Evolutionary conservation across 768 basidiomycete species (phyloP).

Genomic region (Amanita thiersii): DNA sequence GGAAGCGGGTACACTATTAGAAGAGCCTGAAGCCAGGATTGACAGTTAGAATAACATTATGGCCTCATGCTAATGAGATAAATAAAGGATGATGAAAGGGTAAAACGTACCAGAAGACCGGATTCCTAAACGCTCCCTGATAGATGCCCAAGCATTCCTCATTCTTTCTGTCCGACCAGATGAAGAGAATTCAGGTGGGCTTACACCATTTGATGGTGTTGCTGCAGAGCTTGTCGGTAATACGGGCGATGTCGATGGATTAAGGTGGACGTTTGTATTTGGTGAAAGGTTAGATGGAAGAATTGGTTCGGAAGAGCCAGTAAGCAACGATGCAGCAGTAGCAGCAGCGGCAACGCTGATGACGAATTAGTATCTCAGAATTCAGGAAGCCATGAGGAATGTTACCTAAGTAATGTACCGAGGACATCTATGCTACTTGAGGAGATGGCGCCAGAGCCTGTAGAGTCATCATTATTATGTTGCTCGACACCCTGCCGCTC

Average conservation of each 20-base stretch:
- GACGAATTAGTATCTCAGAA: neutral
- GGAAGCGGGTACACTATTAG: neutral
- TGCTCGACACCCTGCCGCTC: constrained; percentile 12
- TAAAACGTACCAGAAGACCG: constrained; percentile 20
- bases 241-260: constrained; percentile 18
- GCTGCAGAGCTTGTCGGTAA: constrained; percentile 9
- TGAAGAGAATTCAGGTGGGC: constrained; percentile 29
- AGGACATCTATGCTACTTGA: constrained; percentile 76
- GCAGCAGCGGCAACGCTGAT: constrained; percentile 82
- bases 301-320: constrained; percentile 60
- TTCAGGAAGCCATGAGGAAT: constrained; percentile 5
- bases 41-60: neutral
- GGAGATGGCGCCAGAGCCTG: constrained; percentile 34
- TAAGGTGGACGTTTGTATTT: constrained; percentile 29
- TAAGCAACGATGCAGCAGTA: constrained; percentile 80
- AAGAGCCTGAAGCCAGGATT: constrained; percentile 1
- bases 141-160: constrained; percentile 58
- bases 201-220: constrained; percentile 13
- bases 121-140: constrained; percentile 61
- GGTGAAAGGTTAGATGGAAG: constrained; percentile 48
- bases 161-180: constrained; percentile 37
- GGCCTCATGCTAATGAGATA: neutral
- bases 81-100: constrained; percentile 6
- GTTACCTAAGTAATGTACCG: constrained; percentile 68
- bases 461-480: constrained; percentile 8